Evolutionary conservation across 495 filamentous ascomycete species (phyloP).

Genomic region (Aspergillus nidulans): DNA sequence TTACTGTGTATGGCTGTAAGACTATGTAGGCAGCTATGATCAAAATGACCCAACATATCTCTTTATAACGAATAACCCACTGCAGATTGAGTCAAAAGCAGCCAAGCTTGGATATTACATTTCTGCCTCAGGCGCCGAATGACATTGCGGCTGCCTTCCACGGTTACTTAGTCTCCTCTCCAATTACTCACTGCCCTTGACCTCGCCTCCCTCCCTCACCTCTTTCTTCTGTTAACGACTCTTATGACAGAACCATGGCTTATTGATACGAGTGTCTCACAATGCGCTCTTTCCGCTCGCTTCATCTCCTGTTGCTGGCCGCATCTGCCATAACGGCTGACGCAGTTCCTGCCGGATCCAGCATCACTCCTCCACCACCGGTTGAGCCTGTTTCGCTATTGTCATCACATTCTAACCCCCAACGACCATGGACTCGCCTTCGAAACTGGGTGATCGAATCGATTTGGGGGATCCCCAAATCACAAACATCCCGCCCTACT

Average conservation of each 20-base stretch:
- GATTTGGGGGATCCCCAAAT: conserved; percentile 53
- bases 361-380: conserved; percentile 35
- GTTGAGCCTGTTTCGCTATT: conserved; percentile 34
- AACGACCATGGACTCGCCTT: conserved; percentile 48
- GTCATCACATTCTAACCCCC: conserved; percentile 26
- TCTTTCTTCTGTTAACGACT: not conserved
- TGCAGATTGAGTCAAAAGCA: not conserved
- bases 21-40: not conserved
- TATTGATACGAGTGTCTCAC: conserved; percentile 5
- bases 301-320: conserved; percentile 25
- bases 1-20: not conserved
- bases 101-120: not conserved
- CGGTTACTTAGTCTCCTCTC: not conserved
- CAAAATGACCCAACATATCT: too few species aligned
- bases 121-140: not conserved
- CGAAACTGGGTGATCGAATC: conserved; percentile 62
- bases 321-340: conserved; percentile 22
- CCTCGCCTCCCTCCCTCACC: not conserved
- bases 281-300: conserved; percentile 16
- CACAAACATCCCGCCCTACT: conserved; percentile 8
- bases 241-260: not conserved
- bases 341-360: conserved; percentile 43
- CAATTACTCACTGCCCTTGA: not conserved
- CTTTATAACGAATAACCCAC: not conserved
- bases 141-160: not conserved